A percentile compares a stretch with the other conserved stretches of the same genome.
These are phyloP conservation scores for Niebla homalea DNA, from an alignment of 495 filamentous ascomycete species.

Conservation along the genomic window DNA sequence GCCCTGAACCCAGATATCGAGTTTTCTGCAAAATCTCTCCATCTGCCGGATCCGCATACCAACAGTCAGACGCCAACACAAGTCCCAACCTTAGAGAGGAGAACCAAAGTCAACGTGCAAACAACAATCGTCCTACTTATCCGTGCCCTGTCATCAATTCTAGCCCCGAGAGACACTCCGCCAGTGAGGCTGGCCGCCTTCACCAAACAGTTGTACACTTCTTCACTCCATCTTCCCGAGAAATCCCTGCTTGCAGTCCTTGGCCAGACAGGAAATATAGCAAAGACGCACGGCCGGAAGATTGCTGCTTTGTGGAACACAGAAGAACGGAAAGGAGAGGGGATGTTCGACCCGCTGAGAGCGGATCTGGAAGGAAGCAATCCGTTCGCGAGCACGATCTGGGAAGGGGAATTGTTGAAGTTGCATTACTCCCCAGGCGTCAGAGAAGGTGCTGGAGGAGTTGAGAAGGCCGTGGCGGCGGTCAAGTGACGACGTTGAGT, in stretches of 20 bases:
- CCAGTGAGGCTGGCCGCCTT: conserved; percentile 79
- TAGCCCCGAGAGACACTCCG: conserved; percentile 56
- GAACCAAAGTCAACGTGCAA: conserved; percentile 75
- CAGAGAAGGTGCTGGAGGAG: conserved; percentile 52
- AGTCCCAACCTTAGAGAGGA: conserved; percentile 3
- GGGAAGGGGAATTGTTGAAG: conserved; percentile 82
- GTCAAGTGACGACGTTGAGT: too few relatives aligned
- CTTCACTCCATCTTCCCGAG: conserved; percentile 75
- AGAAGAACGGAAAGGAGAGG: conserved; percentile 82
- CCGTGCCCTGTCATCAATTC: conserved; percentile 63
- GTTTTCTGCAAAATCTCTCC: conserved; percentile 61
- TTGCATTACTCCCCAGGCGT: conserved; percentile 82
- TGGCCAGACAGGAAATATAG: conserved; percentile 58
- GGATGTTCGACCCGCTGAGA: conserved; percentile 43
- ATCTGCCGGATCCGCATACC: conserved; percentile 60
- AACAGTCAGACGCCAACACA: conserved; percentile 12
- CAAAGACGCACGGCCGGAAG: conserved; percentile 55
- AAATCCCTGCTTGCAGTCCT: conserved; percentile 70
- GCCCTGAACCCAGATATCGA: conserved; percentile 78
- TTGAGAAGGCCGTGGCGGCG: conserved; percentile 48
- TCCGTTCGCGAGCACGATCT: conserved; percentile 78
- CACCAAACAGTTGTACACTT: conserved; percentile 76
- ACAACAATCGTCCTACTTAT: conserved; percentile 85
- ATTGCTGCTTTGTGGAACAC: conserved; percentile 65
- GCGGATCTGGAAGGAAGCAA: conserved; percentile 64